Evolutionary conservation across 2,329 filamentous ascomycete genomes (phyloP), one percentile per base, ranked within the genome.

Genomic region (Ilyonectria robusta): DNA sequence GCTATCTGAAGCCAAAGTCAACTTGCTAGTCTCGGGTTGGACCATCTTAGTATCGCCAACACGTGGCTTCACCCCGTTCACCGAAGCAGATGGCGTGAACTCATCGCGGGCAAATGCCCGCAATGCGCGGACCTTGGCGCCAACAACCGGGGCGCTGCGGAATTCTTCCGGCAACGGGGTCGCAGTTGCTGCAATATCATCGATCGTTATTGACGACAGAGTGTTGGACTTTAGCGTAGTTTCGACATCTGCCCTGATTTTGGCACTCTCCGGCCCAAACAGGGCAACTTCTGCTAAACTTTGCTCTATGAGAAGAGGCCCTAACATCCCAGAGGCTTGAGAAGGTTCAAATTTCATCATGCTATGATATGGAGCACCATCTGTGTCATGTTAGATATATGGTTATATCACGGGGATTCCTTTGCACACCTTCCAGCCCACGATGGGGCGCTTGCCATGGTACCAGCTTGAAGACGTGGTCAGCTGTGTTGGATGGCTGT

Each of bases 361-460:
- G 54, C 83, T 82, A 57, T 87, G 85, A 68, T 91, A 90, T 2
- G 83, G 81, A 1, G 82, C 77, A 10, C 83, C 83, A 70, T 86
- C 88, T 88, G 56, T 37, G 2, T 19, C 7, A 42, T 8, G 33
- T 79, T 53, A 77, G 76, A 50, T 37, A 35, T 23, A 23, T 42
- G 31, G 21, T 55, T 5, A 37, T 29, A 29, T 33, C 23, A 40
- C 47, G 29, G n/a, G 23, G 17, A 19, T 13, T 40, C 3, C 5
- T 10, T 15, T n/a, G 65, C 75, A 66, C 79, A 87, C 87, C 86
- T 78, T 87, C 83, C 9, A 89, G 74, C 1, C 87, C 88, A 23
- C 88, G 84, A 73, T 90, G 84, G 2, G 89, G 88, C 6, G 87
- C 76, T 70, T 86, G 82, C 89, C 89, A 91, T 0, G 89, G 88